Conservation (phyloP, 2,329 filamentous ascomycete genomes). For the Xylaria polymorpha region DNA sequence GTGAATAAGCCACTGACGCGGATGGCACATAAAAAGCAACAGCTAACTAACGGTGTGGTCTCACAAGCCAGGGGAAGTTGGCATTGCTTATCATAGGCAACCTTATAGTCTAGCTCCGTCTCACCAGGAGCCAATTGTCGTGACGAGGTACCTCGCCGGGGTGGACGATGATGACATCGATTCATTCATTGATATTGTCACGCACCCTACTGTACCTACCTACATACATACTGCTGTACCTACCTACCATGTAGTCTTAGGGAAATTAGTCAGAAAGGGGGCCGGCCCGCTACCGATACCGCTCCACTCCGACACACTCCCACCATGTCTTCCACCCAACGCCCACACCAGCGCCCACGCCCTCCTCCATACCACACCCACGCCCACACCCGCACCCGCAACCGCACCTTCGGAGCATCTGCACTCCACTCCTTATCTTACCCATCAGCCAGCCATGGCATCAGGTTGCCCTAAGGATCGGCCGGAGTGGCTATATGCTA, state of each 20-base stretch:
- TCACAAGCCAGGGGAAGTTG: slow-evolving; percentile 29
- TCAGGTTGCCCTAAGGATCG: not conserved
- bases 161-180: slow-evolving; percentile 6
- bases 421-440: slow-evolving; percentile 15
- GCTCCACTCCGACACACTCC: slow-evolving; percentile 13
- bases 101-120: not conserved
- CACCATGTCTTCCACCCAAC: too few species aligned
- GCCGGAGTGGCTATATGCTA: not conserved
- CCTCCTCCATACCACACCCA: not conserved
- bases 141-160: not conserved
- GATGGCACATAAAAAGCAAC: slow-evolving; percentile 1
- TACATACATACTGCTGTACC: too few species aligned
- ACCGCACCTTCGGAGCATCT: slow-evolving; percentile 8
- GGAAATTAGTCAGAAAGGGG: slow-evolving; percentile 13
- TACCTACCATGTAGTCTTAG: not conserved
- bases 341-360: not conserved
- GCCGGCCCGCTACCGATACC: slow-evolving; percentile 36
- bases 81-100: slow-evolving; percentile 18
- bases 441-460: not conserved
- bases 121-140: slow-evolving; percentile 10
- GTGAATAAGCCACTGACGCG: slow-evolving; percentile 30
- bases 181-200: not conserved
- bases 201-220: too few species aligned
- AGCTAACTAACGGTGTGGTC: slow-evolving; percentile 25
- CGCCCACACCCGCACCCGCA: not conserved